phyloP scores from a whole-genome alignment of 2,329 filamentous ascomycete species.

The Ophiostoma sp. region DNA sequence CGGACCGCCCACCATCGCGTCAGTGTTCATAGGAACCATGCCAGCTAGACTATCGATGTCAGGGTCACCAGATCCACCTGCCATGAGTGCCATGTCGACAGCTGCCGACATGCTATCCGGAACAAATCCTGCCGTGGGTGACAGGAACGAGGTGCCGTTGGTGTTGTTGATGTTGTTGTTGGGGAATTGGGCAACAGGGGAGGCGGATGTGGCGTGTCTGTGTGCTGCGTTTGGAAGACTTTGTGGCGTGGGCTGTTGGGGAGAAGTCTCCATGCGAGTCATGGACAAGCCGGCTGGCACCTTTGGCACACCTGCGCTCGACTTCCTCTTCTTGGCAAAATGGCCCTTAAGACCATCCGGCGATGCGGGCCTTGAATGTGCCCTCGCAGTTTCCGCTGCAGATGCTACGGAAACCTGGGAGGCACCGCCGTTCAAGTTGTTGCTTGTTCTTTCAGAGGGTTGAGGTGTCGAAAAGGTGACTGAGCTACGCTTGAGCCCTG shows the following conservation, averaged over 20 bases:
- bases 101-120: conserved; percentile 26
- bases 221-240: conserved; percentile 30
- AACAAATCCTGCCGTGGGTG: conserved; percentile 31
- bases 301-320: conserved; percentile 57
- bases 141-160: conserved; percentile 39
- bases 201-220: conserved; percentile 34
- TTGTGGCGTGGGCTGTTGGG: conserved; percentile 30
- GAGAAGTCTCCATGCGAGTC: conserved; percentile 67
- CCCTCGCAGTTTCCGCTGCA: conserved; percentile 24
- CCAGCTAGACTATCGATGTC: conserved; percentile 27
- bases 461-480: conserved; percentile 29
- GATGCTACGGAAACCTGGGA: conserved; percentile 24
- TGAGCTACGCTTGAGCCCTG: conserved; percentile 48
- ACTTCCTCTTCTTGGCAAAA: conserved; percentile 74
- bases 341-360: conserved; percentile 61
- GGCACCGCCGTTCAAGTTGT: background rate
- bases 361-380: conserved; percentile 60
- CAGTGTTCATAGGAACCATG: conserved; percentile 24
- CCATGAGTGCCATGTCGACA: conserved; percentile 27
- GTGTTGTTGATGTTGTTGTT: background rate
- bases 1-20: conserved; percentile 39
- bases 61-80: conserved; percentile 24
- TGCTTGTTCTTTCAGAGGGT: background rate
- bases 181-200: conserved; percentile 41
- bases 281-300: conserved; percentile 70